Conservation (phyloP, 345 rosid species). For the Mercurialis annua region DNA sequence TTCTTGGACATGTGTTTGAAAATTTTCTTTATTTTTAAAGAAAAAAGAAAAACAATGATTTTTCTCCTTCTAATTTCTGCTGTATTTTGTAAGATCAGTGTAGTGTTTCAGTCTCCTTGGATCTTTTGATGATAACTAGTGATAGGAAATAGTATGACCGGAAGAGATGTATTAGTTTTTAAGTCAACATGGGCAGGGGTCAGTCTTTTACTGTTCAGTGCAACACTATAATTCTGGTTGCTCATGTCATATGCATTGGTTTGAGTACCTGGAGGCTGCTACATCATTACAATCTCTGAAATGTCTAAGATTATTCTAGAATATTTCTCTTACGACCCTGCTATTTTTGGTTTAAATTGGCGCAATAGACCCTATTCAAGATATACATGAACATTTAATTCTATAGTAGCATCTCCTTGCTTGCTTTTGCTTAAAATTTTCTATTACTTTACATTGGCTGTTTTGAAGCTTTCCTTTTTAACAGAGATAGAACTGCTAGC, state of each 20-base stretch:
- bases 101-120: not conserved
- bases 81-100: not conserved
- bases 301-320: not conserved
- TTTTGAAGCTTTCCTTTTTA: too few species aligned
- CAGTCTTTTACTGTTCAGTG: not conserved
- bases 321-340: not conserved
- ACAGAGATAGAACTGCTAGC: too few species aligned
- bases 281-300: not conserved
- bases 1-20: not conserved
- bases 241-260: not conserved
- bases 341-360: not conserved
- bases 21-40: constrained; percentile 5
- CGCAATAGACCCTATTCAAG: not conserved
- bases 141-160: not conserved
- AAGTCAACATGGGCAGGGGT: not conserved
- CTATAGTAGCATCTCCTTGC: not conserved
- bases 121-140: not conserved
- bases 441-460: constrained; percentile 4
- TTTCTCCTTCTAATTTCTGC: not conserved
- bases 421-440: not conserved
- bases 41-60: not conserved
- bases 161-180: not conserved
- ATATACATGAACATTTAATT: not conserved
- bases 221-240: not conserved
- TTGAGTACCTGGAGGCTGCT: not conserved